These are phyloP conservation scores for Penicillium sp. DNA, from an alignment of 2,329 filamentous ascomycete species.

Conservation along the genomic window DNA sequence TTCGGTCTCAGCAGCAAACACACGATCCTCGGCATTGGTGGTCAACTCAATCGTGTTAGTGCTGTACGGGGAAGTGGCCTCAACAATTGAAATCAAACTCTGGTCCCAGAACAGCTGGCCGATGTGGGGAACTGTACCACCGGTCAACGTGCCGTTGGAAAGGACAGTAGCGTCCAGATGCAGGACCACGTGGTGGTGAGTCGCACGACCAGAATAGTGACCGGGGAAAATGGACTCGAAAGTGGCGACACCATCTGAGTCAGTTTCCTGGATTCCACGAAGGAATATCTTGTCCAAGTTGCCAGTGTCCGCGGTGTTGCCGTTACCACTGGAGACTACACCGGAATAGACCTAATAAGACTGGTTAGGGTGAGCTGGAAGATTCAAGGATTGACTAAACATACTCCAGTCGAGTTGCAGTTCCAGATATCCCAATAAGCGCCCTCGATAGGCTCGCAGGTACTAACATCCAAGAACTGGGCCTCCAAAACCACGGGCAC, in stretches of 20 bases:
- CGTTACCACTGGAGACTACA: slow-evolving; percentile 27
- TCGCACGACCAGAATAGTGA: slow-evolving; percentile 42
- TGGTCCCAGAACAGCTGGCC: slow-evolving; percentile 65
- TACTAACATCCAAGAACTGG: slow-evolving; percentile 31
- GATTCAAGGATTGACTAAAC: not conserved
- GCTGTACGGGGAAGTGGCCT: slow-evolving; percentile 40
- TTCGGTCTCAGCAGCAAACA: slow-evolving; percentile 47
- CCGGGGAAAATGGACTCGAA: slow-evolving; percentile 47
- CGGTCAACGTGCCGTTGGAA: slow-evolving; percentile 43
- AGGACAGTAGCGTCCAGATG: slow-evolving; percentile 29
- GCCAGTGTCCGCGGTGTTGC: slow-evolving; percentile 25
- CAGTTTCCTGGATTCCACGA: slow-evolving; percentile 46
- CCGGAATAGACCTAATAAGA: slow-evolving; percentile 35
- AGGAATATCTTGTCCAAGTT: slow-evolving; percentile 44
- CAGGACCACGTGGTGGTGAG: slow-evolving; percentile 32
- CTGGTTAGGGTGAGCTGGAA: not conserved
- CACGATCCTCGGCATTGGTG: slow-evolving; percentile 42
- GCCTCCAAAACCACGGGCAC: slow-evolving; percentile 40
- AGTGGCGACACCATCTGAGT: slow-evolving; percentile 41
- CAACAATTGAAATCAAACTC: slow-evolving; percentile 51
- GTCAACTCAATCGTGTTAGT: slow-evolving; percentile 31
- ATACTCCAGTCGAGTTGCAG: slow-evolving; percentile 43
- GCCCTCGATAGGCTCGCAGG: slow-evolving; percentile 31
- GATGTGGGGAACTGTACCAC: slow-evolving; percentile 54
- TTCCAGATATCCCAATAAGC: slow-evolving; percentile 45